Evolutionary conservation across 1,284 basidiomycete species (phyloP).

Genomic region (Ganoderma lucidum): DNA sequence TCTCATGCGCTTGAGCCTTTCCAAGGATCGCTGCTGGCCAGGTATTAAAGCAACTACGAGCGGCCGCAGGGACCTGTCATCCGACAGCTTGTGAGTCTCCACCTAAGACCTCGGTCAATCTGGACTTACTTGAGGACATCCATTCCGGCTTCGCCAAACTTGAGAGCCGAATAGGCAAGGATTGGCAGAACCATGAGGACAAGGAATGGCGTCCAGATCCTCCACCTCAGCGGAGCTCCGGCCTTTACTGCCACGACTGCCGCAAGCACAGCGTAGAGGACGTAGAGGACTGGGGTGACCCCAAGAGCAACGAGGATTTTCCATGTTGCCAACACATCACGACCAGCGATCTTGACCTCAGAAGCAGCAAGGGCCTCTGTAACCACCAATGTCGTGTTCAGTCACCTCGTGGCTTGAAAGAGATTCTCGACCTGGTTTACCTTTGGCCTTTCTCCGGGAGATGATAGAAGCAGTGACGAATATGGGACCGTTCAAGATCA

Average conservation of each 20-base stretch:
- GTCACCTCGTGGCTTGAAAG: neutral
- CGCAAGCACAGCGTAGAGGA: slow-evolving; percentile 84
- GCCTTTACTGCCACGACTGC: slow-evolving; percentile 81
- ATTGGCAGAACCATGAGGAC: slow-evolving; percentile 84
- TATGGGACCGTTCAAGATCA: slow-evolving; percentile 95
- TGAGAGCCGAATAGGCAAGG: slow-evolving; percentile 94
- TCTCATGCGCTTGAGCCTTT: slow-evolving; percentile 84
- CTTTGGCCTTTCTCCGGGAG: slow-evolving; percentile 91
- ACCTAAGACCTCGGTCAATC: slow-evolving; percentile 44
- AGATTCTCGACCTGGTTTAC: slow-evolving; percentile 48
- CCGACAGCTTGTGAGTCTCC: slow-evolving; percentile 17
- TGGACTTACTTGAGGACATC: slow-evolving; percentile 93
- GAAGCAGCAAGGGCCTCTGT: slow-evolving; percentile 97
- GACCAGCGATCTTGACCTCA: slow-evolving; percentile 93
- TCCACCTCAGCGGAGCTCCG: slow-evolving; percentile 68
- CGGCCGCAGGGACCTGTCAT: slow-evolving; percentile 85
- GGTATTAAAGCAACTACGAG: slow-evolving; percentile 92
- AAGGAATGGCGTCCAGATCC: slow-evolving; percentile 83
- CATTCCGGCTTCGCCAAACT: slow-evolving; percentile 99
- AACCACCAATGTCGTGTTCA: neutral
- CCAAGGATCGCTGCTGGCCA: slow-evolving; percentile 88
- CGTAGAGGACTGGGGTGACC: slow-evolving; percentile 89
- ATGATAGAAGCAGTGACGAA: slow-evolving; percentile 94
- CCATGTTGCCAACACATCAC: slow-evolving; percentile 98
- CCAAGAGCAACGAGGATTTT: slow-evolving; percentile 97